phyloP scores from a whole-genome alignment of 2,329 filamentous ascomycete species.

The Sporothrix pallida region DNA sequence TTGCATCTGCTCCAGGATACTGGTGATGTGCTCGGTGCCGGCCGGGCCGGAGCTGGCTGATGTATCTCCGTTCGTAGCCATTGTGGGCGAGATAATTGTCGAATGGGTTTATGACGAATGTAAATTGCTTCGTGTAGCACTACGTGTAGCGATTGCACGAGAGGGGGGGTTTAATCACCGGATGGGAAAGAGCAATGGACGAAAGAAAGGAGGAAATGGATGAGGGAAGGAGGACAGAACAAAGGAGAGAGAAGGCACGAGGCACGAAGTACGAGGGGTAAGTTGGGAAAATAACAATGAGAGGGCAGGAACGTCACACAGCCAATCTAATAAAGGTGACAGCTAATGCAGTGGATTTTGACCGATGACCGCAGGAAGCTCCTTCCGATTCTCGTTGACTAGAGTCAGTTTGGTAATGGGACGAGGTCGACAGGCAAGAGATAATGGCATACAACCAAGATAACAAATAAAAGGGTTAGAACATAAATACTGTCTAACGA shows the following conservation, averaged over 20 bases:
- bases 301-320: slow-evolving; percentile 28
- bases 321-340: slow-evolving; percentile 23
- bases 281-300: not conserved
- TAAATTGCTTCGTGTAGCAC: not conserved
- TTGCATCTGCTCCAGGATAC: slow-evolving; percentile 47
- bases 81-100: slow-evolving; percentile 29
- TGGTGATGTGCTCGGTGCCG: slow-evolving; percentile 46
- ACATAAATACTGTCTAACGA: not conserved
- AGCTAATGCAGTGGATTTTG: slow-evolving; percentile 3
- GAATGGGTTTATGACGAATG: not conserved
- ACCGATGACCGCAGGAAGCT: slow-evolving; percentile 18
- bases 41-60: slow-evolving; percentile 20
- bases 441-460: slow-evolving; percentile 19
- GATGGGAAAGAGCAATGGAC: not conserved
- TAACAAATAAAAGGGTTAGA: slow-evolving; percentile 15
- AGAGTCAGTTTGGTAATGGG: slow-evolving; percentile 29
- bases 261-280: slow-evolving; percentile 27
- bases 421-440: slow-evolving; percentile 9
- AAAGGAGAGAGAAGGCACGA: not conserved
- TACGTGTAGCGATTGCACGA: slow-evolving; percentile 1
- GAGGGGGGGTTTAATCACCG: not conserved
- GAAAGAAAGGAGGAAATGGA: slow-evolving; percentile 2
- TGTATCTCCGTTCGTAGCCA: slow-evolving; percentile 36
- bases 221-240: not conserved
- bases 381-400: slow-evolving; percentile 20